Evolutionary conservation across 805 yeast genomes (phyloP), one percentile per base, ranked within the genome.

Genomic region (Zygosaccharomyces gambellarensis): DNA sequence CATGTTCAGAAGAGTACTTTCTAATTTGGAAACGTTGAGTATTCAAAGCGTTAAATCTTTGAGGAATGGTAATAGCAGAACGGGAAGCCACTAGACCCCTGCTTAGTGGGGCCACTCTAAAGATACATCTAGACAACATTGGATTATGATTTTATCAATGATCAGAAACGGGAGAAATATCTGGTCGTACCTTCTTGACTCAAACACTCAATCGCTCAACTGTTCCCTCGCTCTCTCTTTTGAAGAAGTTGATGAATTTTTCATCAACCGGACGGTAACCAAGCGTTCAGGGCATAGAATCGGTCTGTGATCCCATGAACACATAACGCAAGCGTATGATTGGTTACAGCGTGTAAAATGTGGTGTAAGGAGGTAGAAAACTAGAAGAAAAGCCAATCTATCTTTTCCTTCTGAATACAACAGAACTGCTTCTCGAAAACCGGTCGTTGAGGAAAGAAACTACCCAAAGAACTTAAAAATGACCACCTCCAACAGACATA

Each of bases 1-100:
- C 87, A 68, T 87, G 95, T 60, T 77, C 83, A 50, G 75, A 79
- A 47, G 95, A 85, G 79, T 87, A 90, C 63, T 76, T 76, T 81
- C 97, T 82, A 51, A 73, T 53, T 39, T 59, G 63, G 29, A 42
- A 42, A 30, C 45, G 45, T 19, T 42, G 45, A 4, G 45, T 30
- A 36, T 42, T 42, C 25, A 42, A 34, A 7, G 38, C 17, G 36
- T 42, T 42, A 14, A 42, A 30, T 27, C 45, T 42, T 19, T 42
- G 45, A 21, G 45, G 36, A 30, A 42, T 22, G 23, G 28, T 36
- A 31, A 42, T 22, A 27, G 45, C 45, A 17, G 45, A 30, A 25
- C 45, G 45, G 19, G 45, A 42, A 30, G 45, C 45, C 28, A 42
- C 45, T 10, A 42, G 36, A 25, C 45, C 45, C 36, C 45, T 42